A percentile compares a stretch with the other conserved stretches of the same genome.
These are phyloP conservation scores for Suillus tomentosus DNA, from an alignment of 768 basidiomycete species.

Conservation along the genomic window DNA sequence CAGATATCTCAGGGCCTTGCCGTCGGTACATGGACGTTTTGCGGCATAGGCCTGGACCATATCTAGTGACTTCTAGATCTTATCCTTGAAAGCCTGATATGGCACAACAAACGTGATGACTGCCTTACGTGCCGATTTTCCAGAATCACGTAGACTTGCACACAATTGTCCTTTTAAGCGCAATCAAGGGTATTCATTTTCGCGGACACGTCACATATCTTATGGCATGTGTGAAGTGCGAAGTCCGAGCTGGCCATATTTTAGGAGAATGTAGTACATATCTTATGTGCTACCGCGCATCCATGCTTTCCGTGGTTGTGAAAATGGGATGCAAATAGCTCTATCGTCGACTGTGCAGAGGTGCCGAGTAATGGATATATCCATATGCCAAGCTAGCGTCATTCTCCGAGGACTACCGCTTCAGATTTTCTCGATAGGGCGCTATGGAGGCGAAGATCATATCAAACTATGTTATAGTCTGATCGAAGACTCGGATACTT, in stretches of 20 bases:
- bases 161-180: not conserved
- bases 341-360: not conserved
- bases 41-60: not conserved
- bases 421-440: not conserved
- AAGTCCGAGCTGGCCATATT: not conserved
- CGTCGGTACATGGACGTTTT: not conserved
- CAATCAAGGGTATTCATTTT: constrained; percentile 4
- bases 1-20: not conserved
- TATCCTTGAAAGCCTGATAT: not conserved
- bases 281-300: not conserved
- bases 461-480: constrained; percentile 1
- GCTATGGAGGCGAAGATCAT: not conserved
- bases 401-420: constrained; percentile 4
- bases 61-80: not conserved
- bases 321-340: not conserved
- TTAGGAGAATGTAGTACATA: not conserved
- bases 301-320: not conserved
- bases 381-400: not conserved
- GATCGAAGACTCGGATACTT: not conserved
- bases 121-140: not conserved
- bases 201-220: constrained; percentile 2
- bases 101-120: not conserved
- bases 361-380: constrained; percentile 2
- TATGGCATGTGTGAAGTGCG: not conserved
- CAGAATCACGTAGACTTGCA: not conserved